Evolutionary conservation across 2,329 filamentous ascomycete species (phyloP).

Genomic region (Cucurbitaria berberidis): DNA sequence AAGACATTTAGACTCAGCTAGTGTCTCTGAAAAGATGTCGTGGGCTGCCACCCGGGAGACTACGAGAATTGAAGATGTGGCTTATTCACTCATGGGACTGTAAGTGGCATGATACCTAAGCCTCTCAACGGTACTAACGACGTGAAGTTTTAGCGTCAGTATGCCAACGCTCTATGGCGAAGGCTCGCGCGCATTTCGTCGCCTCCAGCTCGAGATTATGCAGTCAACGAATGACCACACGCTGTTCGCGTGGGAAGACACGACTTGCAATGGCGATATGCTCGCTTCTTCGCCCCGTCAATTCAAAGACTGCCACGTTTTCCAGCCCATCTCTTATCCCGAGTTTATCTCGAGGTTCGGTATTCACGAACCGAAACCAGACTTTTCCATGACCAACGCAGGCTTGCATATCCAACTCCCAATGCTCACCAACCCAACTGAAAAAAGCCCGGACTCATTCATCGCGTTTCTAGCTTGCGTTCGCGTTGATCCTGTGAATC

Average conservation of each 20-base stretch:
- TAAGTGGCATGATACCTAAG: not conserved
- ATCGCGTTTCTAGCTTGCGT: constrained; percentile 2
- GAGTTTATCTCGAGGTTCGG: not conserved
- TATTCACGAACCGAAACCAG: not conserved
- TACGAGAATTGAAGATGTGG: constrained; percentile 12
- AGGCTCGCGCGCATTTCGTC: constrained; percentile 2
- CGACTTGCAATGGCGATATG: not conserved
- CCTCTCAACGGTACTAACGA: not conserved
- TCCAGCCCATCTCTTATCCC: not conserved
- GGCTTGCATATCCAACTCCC: constrained; percentile 5
- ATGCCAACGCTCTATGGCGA: constrained; percentile 12
- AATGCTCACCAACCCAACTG: not conserved
- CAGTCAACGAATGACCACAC: constrained; percentile 2
- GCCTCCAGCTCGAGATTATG: constrained; percentile 12
- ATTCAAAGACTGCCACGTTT: not conserved
- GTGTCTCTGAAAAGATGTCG: constrained; percentile 7
- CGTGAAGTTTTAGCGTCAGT: constrained; percentile 5
- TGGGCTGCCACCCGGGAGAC: constrained; percentile 20
- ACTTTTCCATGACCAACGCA: constrained; percentile 3
- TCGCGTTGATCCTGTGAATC: not conserved
- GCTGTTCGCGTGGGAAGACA: constrained; percentile 5
- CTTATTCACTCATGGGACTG: constrained; percentile 19
- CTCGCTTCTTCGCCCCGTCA: not conserved
- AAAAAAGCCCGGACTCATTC: not conserved
- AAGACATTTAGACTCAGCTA: not conserved